Evolutionary conservation across 2,329 filamentous ascomycete species (phyloP), one percentile per base, ranked within the genome.

Genomic region (Aspergillus niger): DNA sequence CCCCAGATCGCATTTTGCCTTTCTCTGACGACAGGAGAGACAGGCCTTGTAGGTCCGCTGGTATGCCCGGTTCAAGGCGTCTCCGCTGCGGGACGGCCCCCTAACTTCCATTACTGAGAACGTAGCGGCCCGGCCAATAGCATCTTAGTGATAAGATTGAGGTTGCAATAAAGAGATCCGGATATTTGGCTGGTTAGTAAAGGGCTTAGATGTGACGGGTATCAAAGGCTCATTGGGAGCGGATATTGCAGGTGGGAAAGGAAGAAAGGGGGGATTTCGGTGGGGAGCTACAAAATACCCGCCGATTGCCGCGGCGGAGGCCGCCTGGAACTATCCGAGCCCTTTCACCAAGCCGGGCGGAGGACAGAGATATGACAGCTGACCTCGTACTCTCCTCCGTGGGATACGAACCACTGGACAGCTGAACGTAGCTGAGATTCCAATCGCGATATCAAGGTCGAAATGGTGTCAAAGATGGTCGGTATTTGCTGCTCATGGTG

Each of bases 1-100:
- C 6, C 77, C 77, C 26, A 83, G 69, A 41, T 83, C 81, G 64
- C 82, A 84, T 70, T 81, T 83, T 54, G 81, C 80, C 71, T 83
- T 84, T 55, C 81, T 76, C 65, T 82, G 79, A 54, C 81, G 80
- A 66, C 81, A 84, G 59, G 81, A 78, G 59, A 83, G 78, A 69
- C 82, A 84, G 22, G 82, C 82, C 70, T 84, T 83, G 78, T 84
- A 84, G 39, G 81, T 81, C 62, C 81, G 81, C 70, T 83, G 80
- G 68, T 81, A 82, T 55, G 69, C 67, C 54, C 71, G 72, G 56
- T 71, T 80, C 73, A 64, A 68, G 49, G 57, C 50, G 41, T 62
- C 58, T 52, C 60, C 52, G 44, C 57, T 48, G 52, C 63, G 62
- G 43, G 63, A 64, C 30, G 53, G 55, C 20, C 58, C 65, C 53